Evolutionary conservation across 2,329 filamentous ascomycete genomes (phyloP).

Genomic region (Cyphellophora europaea): DNA sequence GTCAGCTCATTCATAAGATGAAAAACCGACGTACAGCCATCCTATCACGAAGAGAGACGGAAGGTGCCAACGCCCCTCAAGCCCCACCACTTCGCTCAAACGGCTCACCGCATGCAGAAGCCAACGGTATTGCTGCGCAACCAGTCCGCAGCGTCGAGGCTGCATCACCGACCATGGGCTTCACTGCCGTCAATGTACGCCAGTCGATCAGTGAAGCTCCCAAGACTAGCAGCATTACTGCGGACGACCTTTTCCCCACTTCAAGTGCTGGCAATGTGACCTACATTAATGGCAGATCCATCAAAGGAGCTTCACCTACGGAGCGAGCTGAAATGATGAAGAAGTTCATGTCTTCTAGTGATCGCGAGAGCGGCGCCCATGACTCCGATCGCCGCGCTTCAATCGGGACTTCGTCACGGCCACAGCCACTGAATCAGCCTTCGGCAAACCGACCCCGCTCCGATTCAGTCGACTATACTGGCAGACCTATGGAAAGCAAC

Average conservation of each 20-base stretch:
- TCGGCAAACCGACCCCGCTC: constrained; percentile 8
- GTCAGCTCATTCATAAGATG: constrained; percentile 72
- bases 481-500: constrained; percentile 2
- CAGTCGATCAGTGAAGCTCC: constrained; percentile 22
- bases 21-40: constrained; percentile 68
- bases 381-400: constrained; percentile 15
- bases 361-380: constrained; percentile 34
- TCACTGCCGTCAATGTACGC: constrained; percentile 50
- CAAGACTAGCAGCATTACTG: background rate
- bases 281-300: constrained; percentile 34
- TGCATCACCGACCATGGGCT: constrained; percentile 41
- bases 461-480: constrained; percentile 9
- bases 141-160: constrained; percentile 19
- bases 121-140: constrained; percentile 18
- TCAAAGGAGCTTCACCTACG: constrained; percentile 46
- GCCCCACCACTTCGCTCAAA: constrained; percentile 5
- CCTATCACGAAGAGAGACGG: constrained; percentile 49
- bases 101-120: constrained; percentile 14
- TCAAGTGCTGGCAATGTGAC: constrained; percentile 36
- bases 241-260: constrained; percentile 26
- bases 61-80: constrained; percentile 21
- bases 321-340: constrained; percentile 52
- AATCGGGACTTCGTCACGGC: constrained; percentile 3
- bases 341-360: constrained; percentile 53
- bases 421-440: background rate